Evolutionary conservation across 2,329 filamentous ascomycete genomes (phyloP).

Genomic region (Xylaria sp.): DNA sequence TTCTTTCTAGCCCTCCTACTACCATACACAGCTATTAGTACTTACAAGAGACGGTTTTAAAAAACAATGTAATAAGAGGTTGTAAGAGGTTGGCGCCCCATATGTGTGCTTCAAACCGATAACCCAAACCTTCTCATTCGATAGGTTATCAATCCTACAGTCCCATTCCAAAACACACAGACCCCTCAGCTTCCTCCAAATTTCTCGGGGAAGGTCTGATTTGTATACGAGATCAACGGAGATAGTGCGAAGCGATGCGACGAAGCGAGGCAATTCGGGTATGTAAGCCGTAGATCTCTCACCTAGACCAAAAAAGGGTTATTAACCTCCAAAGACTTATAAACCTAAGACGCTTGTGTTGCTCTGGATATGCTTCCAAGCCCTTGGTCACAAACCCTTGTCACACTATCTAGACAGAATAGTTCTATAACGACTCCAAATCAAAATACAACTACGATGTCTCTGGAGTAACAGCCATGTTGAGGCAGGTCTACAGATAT

Average conservation of each 20-base stretch:
- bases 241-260: neutral
- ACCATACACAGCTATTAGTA: neutral
- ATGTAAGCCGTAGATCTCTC: conserved; percentile 7
- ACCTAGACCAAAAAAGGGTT: neutral
- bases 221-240: neutral
- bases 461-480: no score
- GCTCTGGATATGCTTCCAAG: no score
- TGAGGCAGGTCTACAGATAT: neutral
- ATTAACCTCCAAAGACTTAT: neutral
- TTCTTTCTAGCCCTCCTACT: neutral
- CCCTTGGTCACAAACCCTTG: neutral
- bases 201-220: neutral
- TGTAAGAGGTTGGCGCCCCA: neutral
- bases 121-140: neutral
- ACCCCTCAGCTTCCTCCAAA: neutral
- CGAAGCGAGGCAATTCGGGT: neutral
- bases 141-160: neutral
- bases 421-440: neutral
- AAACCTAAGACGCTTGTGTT: neutral
- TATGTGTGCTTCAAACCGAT: neutral
- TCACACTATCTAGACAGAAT: neutral
- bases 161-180: neutral
- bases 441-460: neutral
- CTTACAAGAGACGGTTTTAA: neutral
- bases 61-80: neutral